These are phyloP conservation scores for Vanrija sp. DNA, from an alignment of 1,284 basidiomycete genomes.

Conservation along the genomic window DNA sequence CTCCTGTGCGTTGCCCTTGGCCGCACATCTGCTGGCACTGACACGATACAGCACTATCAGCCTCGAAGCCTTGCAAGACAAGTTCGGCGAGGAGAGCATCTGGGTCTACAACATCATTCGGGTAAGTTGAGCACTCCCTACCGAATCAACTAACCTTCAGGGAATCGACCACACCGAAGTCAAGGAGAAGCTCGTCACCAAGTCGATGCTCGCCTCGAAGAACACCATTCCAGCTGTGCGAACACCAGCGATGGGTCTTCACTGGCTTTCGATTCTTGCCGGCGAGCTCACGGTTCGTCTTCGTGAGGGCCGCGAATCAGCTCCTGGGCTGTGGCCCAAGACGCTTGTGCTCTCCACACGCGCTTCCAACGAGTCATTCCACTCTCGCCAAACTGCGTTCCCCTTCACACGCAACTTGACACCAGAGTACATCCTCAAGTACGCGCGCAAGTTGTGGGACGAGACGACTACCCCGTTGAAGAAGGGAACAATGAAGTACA, in stretches of 20 bases:
- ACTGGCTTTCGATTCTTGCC: slow-evolving; percentile 87
- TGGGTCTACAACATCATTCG: slow-evolving; percentile 81
- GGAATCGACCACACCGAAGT: slow-evolving; percentile 91
- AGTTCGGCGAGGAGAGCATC: slow-evolving; percentile 58
- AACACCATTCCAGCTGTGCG: slow-evolving; percentile 76
- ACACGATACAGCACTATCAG: slow-evolving; percentile 44
- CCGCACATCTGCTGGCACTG: neutral
- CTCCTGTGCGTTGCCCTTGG: slow-evolving; percentile 58
- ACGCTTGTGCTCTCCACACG: slow-evolving; percentile 73
- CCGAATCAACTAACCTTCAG: slow-evolving; percentile 49
- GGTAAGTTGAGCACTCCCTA: slow-evolving; percentile 21
- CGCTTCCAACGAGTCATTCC: slow-evolving; percentile 61
- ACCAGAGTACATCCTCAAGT: slow-evolving; percentile 70
- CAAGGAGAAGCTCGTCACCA: slow-evolving; percentile 75
- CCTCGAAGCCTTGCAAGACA: slow-evolving; percentile 53
- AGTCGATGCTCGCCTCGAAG: slow-evolving; percentile 92
- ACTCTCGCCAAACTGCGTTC: slow-evolving; percentile 77
- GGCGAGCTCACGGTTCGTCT: slow-evolving; percentile 83
- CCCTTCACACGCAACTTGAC: slow-evolving; percentile 70
- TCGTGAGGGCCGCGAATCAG: slow-evolving; percentile 69
- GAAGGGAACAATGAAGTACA: slow-evolving; percentile 59
- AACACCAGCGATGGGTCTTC: slow-evolving; percentile 66
- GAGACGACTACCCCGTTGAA: slow-evolving; percentile 63
- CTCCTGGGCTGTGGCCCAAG: slow-evolving; percentile 84
- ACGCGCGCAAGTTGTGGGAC: slow-evolving; percentile 79